These are phyloP conservation scores for Penicillium coffeae DNA, from an alignment of 495 filamentous ascomycete species.

Conservation along the genomic window DNA sequence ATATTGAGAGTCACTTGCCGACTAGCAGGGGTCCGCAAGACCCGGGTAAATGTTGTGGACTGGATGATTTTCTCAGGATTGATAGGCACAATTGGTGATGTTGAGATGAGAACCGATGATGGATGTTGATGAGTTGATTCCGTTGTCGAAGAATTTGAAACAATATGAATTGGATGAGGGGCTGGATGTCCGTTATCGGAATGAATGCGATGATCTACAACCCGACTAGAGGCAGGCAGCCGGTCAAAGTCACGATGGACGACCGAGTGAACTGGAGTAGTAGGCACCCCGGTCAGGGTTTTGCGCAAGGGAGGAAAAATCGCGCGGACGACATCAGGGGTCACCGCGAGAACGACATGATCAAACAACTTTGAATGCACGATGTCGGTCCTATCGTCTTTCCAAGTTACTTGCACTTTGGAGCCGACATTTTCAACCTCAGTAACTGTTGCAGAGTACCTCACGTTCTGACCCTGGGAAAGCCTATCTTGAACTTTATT, in stretches of 20 bases:
- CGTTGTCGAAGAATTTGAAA: conserved; percentile 23
- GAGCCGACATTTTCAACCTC: conserved; percentile 10
- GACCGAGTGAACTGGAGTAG: conserved; percentile 35
- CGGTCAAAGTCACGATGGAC: conserved; percentile 38
- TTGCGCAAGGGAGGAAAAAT: conserved; percentile 41
- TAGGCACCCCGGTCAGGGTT: conserved; percentile 39
- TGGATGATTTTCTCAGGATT: conserved; percentile 27
- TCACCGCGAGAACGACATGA: conserved; percentile 43
- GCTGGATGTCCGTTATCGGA: not conserved
- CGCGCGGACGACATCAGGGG: conserved; percentile 36
- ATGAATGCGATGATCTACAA: not conserved
- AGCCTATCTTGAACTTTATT: conserved; percentile 41
- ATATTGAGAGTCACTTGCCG: conserved; percentile 31
- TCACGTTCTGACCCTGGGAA: conserved; percentile 18
- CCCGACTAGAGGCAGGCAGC: conserved; percentile 5
- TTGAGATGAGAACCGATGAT: conserved; percentile 29
- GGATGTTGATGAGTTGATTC: conserved; percentile 37
- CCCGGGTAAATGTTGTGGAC: conserved; percentile 26
- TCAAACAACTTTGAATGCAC: conserved; percentile 14
- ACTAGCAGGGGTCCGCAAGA: conserved; percentile 30
- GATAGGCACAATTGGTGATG: conserved; percentile 27
- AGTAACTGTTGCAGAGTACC: conserved; percentile 9
- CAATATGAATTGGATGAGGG: conserved; percentile 20
- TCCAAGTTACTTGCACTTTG: conserved; percentile 16
- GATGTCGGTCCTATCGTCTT: not conserved